Evolutionary conservation across 2,329 filamentous ascomycete genomes (phyloP), one percentile per base, ranked within the genome.

Genomic region (Epichloe typhina): DNA sequence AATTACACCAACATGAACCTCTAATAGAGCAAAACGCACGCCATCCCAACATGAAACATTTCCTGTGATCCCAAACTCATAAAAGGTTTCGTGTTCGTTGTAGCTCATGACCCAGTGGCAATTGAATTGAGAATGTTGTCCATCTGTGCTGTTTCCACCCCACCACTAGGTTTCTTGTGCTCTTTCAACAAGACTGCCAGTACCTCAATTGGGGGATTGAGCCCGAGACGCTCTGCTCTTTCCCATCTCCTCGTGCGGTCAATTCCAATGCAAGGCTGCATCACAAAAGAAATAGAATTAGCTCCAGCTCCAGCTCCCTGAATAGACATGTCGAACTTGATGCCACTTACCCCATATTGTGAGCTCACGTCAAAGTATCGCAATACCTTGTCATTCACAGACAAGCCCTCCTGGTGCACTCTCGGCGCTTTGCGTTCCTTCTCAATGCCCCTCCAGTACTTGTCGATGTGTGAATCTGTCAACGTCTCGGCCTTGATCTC

Each of bases 331-430:
- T 21, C n/a, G 7, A 15, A 21, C 11, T 26, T 23, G 2, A 38
- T 19, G 36, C 46, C 13, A 81, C 86, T 72, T 80, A 95, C 89
- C 51, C 93, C 93, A 65, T 87, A 98, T 61, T 95, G 87, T 53
- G 79, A 87, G 62, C 84, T 93, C 57, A 95, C 84, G 65, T 98
- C 93, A 68, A 93, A 98, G 64, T 95, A 87, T 55, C 91, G 75
- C 60, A 97, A 68, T 26, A 97, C 81, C 72, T 91, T 95, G 74
- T 97, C 90, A 51, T 84, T 75, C 44, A 86, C 57, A 11, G 73
- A 76, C 58, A 97, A 63, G 2, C 75, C 83, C 59, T 83, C 68
- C 68, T 95, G 88, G 62, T 97, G 93, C 37, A 95, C 82, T 59
- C 84, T 72, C 41, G 79, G 77, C 17, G 86, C 79, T 53, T 74